phyloP scores from a whole-genome alignment of 148 eudicot species.

The Nepenthes gracilis region DNA sequence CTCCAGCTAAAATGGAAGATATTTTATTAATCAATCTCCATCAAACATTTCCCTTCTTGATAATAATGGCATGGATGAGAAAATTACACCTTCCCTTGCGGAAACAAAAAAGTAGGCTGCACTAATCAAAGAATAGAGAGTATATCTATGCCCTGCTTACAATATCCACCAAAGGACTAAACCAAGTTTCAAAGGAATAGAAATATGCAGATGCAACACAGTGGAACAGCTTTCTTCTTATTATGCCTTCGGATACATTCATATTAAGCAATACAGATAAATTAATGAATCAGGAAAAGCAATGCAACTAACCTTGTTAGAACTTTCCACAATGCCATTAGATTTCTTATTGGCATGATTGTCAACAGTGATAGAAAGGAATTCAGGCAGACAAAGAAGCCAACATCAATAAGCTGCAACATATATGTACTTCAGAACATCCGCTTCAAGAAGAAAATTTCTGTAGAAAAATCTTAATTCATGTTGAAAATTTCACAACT shows the following conservation, averaged over 20 bases:
- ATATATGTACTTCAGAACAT: slow-evolving; percentile 2
- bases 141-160: no score
- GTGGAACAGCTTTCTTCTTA: neutral
- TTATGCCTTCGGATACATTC: neutral
- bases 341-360: slow-evolving; percentile 75
- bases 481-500: no score
- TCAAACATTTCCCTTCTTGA: no score
- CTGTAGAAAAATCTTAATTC: no score
- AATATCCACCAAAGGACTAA: no score
- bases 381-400: slow-evolving; percentile 87
- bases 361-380: slow-evolving; percentile 85
- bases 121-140: no score
- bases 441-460: neutral
- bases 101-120: no score
- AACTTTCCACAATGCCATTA: slow-evolving; percentile 41
- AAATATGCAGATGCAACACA: neutral
- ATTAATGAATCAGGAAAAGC: slow-evolving; percentile 2
- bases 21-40: no score
- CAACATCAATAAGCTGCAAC: slow-evolving; percentile 91
- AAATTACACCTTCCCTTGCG: no score
- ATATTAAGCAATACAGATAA: neutral
- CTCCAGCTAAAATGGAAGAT: no score
- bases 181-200: no score
- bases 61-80: no score
- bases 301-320: slow-evolving; percentile 45